Base-by-base conservation (phyloP, 2,329 filamentous ascomycete species). In the Aureobasidium leucospermi region DNA sequence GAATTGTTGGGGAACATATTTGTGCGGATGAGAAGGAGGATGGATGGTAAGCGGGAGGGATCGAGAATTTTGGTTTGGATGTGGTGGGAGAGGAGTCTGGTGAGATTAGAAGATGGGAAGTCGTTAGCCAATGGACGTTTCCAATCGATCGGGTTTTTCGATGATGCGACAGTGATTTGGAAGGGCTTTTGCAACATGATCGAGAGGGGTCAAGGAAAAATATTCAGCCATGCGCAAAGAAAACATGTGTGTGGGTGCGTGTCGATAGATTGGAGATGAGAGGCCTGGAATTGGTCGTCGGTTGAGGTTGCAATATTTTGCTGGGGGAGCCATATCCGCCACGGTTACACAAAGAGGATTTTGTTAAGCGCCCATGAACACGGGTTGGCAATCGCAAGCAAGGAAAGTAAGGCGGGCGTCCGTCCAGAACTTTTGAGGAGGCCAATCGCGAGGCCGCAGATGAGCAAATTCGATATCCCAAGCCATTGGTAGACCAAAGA, bases 1-100 rank as follows among this genome's bases (percentile, higher is more conserved):
- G 83, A 79, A 74, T 95, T 95, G 74, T 90, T 88, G 65, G 94
- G 93, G 71, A 96, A 97, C 59, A 97, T 78, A 62, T 88, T 83
- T 67, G 83, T 84, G 70, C 94, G 88, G 68, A 89, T 80, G 65
- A 85, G 82, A 70, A 85, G 83, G 67, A 93, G 81, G 34, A 78
- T 67, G 51, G 72, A 68, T 59, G 78, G 76, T 34, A 80, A 65
- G 61, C 74, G 71, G 63, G 71, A 68, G 63, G 77, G 73, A 67
- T 74, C 72, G 60, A 78, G 68, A 56, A 80, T 63, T 49, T 65
- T 70, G 47, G 67, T 70, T 63, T 73, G 72, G 63, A 80, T 67
- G 61, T 73, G 69, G 67, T 76, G 70, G 49, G 77, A 78, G 63
- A 80, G 71, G 52, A 79, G 71, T 63, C 78, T 80, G 69, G 43